phyloP scores from a whole-genome alignment of 768 basidiomycete genomes.

The Holtermanniella nyarrowii region DNA sequence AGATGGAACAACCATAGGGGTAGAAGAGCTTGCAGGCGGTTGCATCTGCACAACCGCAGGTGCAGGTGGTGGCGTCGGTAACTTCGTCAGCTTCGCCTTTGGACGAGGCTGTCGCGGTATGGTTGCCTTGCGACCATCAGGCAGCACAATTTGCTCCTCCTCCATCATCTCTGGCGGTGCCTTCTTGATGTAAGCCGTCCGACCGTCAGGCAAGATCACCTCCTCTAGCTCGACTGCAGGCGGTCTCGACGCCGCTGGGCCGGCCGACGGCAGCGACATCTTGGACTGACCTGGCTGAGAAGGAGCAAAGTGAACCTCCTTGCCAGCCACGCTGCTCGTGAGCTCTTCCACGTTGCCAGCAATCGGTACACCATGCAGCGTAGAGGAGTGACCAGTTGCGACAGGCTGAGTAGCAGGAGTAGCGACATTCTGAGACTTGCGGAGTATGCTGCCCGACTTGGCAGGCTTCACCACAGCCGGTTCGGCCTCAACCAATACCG shows the following conservation, averaged over 20 bases:
- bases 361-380: too few relatives aligned
- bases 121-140: background rate
- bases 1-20: too few relatives aligned
- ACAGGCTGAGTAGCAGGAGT: background rate
- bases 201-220: slow-evolving; percentile 26
- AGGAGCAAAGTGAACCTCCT: slow-evolving; percentile 22
- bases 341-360: too few relatives aligned
- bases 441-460: background rate
- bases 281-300: slow-evolving; percentile 4
- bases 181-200: slow-evolving; percentile 16
- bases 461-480: too few relatives aligned
- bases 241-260: background rate
- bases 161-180: background rate
- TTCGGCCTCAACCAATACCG: too few relatives aligned
- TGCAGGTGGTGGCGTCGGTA: background rate
- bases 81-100: background rate
- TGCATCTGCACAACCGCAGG: too few relatives aligned
- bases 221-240: slow-evolving; percentile 11
- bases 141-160: background rate
- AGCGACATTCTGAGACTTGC: background rate
- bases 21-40: too few relatives aligned
- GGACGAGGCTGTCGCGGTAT: background rate
- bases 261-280: background rate
- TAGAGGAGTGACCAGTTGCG: background rate
- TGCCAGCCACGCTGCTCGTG: too few relatives aligned